Evolutionary conservation across 495 filamentous ascomycete genomes (phyloP).

Genomic region (Podospora pseudoanserina): DNA sequence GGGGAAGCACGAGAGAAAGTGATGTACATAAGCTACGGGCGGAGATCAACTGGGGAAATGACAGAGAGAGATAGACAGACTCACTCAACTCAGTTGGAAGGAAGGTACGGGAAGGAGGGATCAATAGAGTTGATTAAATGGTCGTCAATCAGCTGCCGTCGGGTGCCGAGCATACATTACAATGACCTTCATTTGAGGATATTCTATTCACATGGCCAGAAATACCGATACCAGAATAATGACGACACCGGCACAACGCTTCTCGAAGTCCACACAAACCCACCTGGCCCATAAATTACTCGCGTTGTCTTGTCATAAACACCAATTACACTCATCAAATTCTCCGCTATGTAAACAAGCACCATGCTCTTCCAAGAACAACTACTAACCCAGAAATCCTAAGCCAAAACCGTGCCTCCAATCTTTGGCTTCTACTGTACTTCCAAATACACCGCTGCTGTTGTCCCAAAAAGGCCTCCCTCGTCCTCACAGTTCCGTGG

Average conservation of each 20-base stretch:
- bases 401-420: neutral
- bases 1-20: neutral
- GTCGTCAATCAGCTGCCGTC: neutral
- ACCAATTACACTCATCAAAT: neutral
- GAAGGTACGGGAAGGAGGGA: neutral
- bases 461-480: neutral
- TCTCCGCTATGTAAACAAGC: neutral
- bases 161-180: neutral
- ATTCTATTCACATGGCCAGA: neutral
- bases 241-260: too few species aligned
- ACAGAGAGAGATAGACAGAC: neutral
- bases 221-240: too few species aligned
- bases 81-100: neutral
- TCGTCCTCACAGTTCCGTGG: neutral
- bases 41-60: neutral
- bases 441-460: neutral
- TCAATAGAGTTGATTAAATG: neutral
- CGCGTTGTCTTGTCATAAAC: too few species aligned
- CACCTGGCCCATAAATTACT: too few species aligned
- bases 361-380: neutral
- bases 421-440: neutral
- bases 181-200: neutral
- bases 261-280: too few species aligned
- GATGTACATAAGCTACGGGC: neutral
- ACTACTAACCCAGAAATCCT: neutral